phyloP scores from a whole-genome alignment of 768 basidiomycete genomes.

The Dacryopinax spathularia region DNA sequence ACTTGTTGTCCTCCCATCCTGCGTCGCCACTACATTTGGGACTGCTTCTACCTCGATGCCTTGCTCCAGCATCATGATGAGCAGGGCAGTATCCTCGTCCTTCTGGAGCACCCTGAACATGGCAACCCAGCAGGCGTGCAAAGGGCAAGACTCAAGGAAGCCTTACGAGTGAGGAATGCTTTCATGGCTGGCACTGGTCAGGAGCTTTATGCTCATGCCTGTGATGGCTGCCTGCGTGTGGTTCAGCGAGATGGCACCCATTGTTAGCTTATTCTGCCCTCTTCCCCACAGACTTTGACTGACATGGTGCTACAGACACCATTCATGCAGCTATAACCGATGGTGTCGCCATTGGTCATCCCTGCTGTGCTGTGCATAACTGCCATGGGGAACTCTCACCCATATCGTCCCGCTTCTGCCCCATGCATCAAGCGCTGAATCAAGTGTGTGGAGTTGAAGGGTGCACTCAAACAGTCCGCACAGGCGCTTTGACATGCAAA shows the following conservation, averaged over 20 bases:
- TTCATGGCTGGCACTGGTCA: conserved; percentile 4
- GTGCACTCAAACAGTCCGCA: background rate
- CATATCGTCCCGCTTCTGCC: conserved; percentile 12
- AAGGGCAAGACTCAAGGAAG: background rate
- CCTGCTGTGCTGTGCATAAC: conserved; percentile 22
- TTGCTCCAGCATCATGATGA: background rate
- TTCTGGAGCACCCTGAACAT: background rate
- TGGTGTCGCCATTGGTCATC: conserved; percentile 24
- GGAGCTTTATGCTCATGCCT: conserved; percentile 1
- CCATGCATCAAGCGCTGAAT: conserved; percentile 5
- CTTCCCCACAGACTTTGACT: background rate
- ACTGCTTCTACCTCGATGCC: background rate
- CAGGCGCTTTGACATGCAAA: conserved; percentile 14
- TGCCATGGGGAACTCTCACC: conserved; percentile 17
- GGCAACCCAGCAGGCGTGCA: background rate
- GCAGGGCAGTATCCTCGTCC: background rate
- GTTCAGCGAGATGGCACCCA: background rate
- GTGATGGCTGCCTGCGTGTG: background rate
- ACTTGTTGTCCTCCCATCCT: background rate
- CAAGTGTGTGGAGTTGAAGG: conserved; percentile 12
- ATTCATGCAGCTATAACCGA: conserved; percentile 18
- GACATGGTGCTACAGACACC: background rate
- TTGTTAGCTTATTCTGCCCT: background rate
- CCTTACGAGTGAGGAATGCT: background rate
- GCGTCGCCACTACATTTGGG: background rate